Base-by-base conservation (phyloP, 2,329 filamentous ascomycete genomes). In the Claviceps pusilla region DNA sequence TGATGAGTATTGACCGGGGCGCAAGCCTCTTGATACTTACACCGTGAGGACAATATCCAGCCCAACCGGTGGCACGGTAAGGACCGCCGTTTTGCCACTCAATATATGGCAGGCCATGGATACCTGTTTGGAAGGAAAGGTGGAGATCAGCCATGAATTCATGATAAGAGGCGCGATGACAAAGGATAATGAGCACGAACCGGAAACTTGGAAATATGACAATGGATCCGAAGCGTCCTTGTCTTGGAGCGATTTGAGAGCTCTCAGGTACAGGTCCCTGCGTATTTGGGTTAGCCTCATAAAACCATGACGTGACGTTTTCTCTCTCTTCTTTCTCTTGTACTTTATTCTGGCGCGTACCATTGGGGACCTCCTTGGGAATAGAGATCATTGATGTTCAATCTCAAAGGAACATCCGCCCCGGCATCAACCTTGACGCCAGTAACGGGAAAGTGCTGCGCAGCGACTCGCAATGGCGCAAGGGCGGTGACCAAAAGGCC, bases 161-260 rank as follows among this genome's bases (percentile, higher is more conserved):
- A 47, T n/a, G 14, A 41, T 14, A 10, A 28, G 29, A 51, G 49
- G 29, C 35, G 45, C 42, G 19, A 52, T 31, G 24, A 33, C 19
- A 33, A 16, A 52, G 11, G 2, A 14, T 7, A n/a, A 10, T 47
- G 14, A 28, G 45, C 14, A 55, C 63, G 57, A 65, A 74, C 76
- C 76, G 50, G 67, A 63, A 55, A 80, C 63, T 54, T 76, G 70
- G 59, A 76, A 79, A 61, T 72, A 79, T 1, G 76, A 79, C 54
- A 68, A 58, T 49, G 68, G 66, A 42, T 78, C 69, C 5, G 64
- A 61, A 52, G 73, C 64, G 55, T 71, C 60, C 33, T 62, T 63
- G 3, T 66, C 65, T 54, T 77, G 71, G 57, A 79, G 67, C 28
- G 68, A 64, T 41, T 64, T 62, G 19, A 79, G 61, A 12, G 73